These are phyloP conservation scores for Cyberlindnera bimundalis DNA, from an alignment of 805 yeast genomes.

Conservation along the genomic window DNA sequence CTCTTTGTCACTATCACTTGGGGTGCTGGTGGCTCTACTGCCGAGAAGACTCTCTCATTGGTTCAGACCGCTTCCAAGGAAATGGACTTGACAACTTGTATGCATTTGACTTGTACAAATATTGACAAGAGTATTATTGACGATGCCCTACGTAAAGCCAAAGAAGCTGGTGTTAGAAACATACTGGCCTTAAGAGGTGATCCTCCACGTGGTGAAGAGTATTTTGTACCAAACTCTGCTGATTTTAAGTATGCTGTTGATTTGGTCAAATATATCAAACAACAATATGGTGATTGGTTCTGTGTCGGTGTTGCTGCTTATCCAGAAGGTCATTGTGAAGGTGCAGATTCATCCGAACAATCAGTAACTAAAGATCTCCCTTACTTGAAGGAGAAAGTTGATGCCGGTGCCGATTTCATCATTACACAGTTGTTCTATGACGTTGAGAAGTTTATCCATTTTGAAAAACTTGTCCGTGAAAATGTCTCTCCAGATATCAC, in stretches of 20 bases:
- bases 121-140: slow-evolving; percentile 77
- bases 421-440: slow-evolving; percentile 92
- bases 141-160: slow-evolving; percentile 69
- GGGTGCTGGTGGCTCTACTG: slow-evolving; percentile 98
- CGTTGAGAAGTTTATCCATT: slow-evolving; percentile 67
- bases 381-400: slow-evolving; percentile 74
- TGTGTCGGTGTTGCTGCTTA: slow-evolving; percentile 96
- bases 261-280: slow-evolving; percentile 75
- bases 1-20: slow-evolving; percentile 90
- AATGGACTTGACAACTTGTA: slow-evolving; percentile 81
- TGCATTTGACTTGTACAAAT: slow-evolving; percentile 96
- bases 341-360: slow-evolving; percentile 64
- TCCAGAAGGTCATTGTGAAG: slow-evolving; percentile 96
- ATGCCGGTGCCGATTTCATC: slow-evolving; percentile 94
- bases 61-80: slow-evolving; percentile 75
- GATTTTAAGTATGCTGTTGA: slow-evolving; percentile 77
- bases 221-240: slow-evolving; percentile 40
- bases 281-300: slow-evolving; percentile 81
- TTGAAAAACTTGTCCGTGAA: slow-evolving; percentile 50
- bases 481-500: slow-evolving; percentile 44
- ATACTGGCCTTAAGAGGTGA: slow-evolving; percentile 94
- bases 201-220: slow-evolving; percentile 78
- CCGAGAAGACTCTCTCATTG: slow-evolving; percentile 78
- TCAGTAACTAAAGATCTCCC: slow-evolving; percentile 69
- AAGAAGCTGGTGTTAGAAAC: slow-evolving; percentile 75